Evolutionary conservation across 164 flowering plant species (phyloP), one percentile per base, ranked within the genome.

Genomic region (Aristolochia californica): DNA sequence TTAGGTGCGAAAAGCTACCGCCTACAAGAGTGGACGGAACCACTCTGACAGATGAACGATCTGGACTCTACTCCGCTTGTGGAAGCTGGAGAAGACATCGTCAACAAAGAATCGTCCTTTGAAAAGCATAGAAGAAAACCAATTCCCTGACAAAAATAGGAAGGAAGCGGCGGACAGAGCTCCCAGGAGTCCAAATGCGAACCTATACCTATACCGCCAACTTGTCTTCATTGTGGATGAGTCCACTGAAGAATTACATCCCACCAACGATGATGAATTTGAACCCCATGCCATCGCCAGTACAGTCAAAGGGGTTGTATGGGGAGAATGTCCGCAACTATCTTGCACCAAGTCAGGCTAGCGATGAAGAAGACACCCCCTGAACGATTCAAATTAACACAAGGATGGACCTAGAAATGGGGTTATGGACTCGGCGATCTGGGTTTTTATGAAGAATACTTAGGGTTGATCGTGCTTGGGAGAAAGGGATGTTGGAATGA

Each of bases 181-280:
- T 79, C 81, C 91, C 91, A 84, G 2, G 66, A 69, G 54, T 75
- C 67, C 1, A 21, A 38, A 13, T 9, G 1, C 4, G 83, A 81
- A 52, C 80, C 73, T 82, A 80, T 13, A 84, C 79, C 65, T 84
- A 83, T 10, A 78, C 85, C 13, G 78, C 83, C 62, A 77, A 60
- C 21, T 78, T 45, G 51, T 80, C 87, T 66, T 82, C 82, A 34
- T 79, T 80, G 53, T 82, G 86, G 24, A 81, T 84, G 24, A 83
- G 54, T 1, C 77, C 75, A 5, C 83, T 84, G 13, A 81, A 67
- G 67, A 77, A 76, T 20, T 78, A 52, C 2, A 74, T 83, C 13
- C 85, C 91, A 0, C 85, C 87, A 13, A 79, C 85, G 15, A 80
- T 83, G 21, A 84, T 77, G 59, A 84, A 80, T 20, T 70, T 16